These are phyloP conservation scores for Candida verbasci DNA, from an alignment of 805 yeast genomes.

Conservation along the genomic window DNA sequence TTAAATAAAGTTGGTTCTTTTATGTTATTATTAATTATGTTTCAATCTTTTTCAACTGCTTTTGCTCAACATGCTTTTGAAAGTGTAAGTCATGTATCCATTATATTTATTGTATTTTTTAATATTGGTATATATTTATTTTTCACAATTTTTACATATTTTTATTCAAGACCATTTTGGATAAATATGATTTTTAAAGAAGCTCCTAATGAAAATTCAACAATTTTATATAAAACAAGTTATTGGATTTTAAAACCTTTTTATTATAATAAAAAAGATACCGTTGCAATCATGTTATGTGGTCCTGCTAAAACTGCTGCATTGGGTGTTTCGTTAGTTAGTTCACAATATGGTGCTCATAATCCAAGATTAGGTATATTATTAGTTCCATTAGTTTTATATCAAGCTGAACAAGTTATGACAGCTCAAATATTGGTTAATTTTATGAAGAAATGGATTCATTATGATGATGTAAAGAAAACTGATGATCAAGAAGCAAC, in stretches of 20 bases:
- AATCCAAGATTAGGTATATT: slow-evolving; percentile 63
- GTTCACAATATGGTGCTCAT: slow-evolving; percentile 70
- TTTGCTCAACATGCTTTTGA: slow-evolving; percentile 79
- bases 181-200: slow-evolving; percentile 37
- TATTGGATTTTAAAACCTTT: slow-evolving; percentile 55
- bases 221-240: slow-evolving; percentile 41
- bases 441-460: slow-evolving; percentile 68
- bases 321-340: slow-evolving; percentile 76
- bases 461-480: slow-evolving; percentile 24
- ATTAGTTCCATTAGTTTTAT: slow-evolving; percentile 77
- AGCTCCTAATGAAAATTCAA: slow-evolving; percentile 45
- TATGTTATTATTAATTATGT: slow-evolving; percentile 74
- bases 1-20: slow-evolving; percentile 73
- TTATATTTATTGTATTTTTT: slow-evolving; percentile 77
- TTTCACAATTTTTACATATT: slow-evolving; percentile 62
- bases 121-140: slow-evolving; percentile 75
- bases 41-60: slow-evolving; percentile 80
- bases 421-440: slow-evolving; percentile 71
- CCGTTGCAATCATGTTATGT: slow-evolving; percentile 77
- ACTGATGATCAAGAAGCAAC: slow-evolving; percentile 10
- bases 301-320: slow-evolving; percentile 96
- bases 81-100: slow-evolving; percentile 59
- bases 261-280: slow-evolving; percentile 64
- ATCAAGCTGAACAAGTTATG: slow-evolving; percentile 83
- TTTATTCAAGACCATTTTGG: slow-evolving; percentile 57